A percentile compares a stretch with the other conserved stretches of the same genome.
phyloP scores from a whole-genome alignment of 441 rosid species.

The Corymbia citriodora region DNA sequence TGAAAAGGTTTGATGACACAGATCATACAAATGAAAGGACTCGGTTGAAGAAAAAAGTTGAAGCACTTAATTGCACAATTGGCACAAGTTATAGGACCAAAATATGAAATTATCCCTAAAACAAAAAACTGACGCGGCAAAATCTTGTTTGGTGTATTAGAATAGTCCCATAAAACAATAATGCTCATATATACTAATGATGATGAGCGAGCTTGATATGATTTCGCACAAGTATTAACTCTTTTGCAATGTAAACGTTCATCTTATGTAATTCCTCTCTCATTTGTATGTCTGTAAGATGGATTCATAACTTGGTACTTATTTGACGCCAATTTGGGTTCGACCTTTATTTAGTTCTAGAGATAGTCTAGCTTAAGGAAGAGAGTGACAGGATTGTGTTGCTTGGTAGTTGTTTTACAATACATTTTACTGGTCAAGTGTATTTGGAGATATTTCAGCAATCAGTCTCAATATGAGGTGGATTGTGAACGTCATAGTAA shows the following conservation, averaged over 20 bases:
- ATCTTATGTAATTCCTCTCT: background rate
- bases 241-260: background rate
- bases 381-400: background rate
- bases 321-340: background rate
- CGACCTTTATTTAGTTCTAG: background rate
- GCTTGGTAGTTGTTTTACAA: background rate
- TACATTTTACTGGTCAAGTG: background rate
- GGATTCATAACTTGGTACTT: background rate
- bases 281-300: background rate
- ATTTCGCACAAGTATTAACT: background rate
- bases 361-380: background rate
- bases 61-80: background rate
- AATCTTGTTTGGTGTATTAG: background rate
- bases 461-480: background rate
- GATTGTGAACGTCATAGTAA: background rate
- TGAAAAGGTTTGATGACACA: background rate
- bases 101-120: background rate
- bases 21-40: background rate
- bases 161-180: background rate
- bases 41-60: background rate
- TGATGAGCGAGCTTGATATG: background rate
- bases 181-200: background rate
- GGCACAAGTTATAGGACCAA: background rate
- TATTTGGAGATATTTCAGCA: background rate
- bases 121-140: background rate